phyloP scores from a whole-genome alignment of 768 basidiomycete species.

The Suillus alpinus region DNA sequence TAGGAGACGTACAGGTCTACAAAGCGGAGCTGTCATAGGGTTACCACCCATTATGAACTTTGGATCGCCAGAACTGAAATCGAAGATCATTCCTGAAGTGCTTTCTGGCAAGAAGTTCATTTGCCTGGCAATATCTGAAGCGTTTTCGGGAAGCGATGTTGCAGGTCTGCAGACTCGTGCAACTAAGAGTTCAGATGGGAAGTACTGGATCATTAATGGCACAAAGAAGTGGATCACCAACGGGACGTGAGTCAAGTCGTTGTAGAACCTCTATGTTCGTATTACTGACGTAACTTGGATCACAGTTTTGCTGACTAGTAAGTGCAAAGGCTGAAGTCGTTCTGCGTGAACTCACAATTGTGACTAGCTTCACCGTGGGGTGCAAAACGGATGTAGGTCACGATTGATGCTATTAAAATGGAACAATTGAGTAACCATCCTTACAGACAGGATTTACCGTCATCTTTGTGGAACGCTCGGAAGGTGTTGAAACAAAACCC shows the following conservation, averaged over 20 bases:
- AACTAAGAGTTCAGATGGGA: conserved; percentile 76
- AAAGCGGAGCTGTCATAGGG: conserved; percentile 78
- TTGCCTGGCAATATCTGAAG: conserved; percentile 84
- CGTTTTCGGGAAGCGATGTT: conserved; percentile 85
- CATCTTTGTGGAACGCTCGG: conserved; percentile 78
- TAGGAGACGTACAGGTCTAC: conserved; percentile 37
- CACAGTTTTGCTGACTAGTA: conserved; percentile 35
- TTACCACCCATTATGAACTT: conserved; percentile 86
- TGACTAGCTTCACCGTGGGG: conserved; percentile 60
- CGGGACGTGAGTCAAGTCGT: conserved; percentile 43
- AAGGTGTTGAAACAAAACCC: conserved; percentile 78
- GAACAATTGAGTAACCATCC: not conserved
- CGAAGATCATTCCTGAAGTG: conserved; percentile 62
- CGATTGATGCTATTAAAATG: conserved; percentile 10
- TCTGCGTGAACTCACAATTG: conserved; percentile 20
- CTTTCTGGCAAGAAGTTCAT: conserved; percentile 80
- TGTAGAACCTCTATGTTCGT: not conserved
- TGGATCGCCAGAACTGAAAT: conserved; percentile 56
- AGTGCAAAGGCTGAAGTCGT: conserved; percentile 29
- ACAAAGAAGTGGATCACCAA: conserved; percentile 90
- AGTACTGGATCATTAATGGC: conserved; percentile 80
- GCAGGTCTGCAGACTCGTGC: conserved; percentile 76
- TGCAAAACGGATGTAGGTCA: conserved; percentile 56
- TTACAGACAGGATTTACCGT: conserved; percentile 70
- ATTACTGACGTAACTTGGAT: not conserved